Percentiles rank a stretch among this genome's conserved stretches.
Conservation (phyloP, 1,139 yeast genomes). For the Protomyces inundatus region DNA sequence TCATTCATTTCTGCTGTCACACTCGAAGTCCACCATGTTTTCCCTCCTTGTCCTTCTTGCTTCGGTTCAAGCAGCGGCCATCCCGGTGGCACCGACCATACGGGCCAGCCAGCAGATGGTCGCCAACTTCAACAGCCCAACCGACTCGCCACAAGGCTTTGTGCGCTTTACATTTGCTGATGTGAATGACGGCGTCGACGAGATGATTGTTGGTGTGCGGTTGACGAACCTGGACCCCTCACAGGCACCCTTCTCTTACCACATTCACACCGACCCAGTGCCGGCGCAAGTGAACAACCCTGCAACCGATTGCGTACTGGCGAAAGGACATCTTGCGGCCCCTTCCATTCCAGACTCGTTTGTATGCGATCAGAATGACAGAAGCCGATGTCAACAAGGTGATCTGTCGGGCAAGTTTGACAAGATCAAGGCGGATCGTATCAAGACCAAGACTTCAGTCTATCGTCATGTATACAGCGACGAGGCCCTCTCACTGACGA, state of each 20-base stretch:
- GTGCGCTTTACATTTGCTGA: not conserved
- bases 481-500: not conserved
- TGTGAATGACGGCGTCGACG: not conserved
- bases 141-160: not conserved
- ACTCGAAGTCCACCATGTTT: not conserved
- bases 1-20: no score
- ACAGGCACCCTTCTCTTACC: constrained; percentile 5
- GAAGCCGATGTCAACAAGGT: constrained; percentile 7
- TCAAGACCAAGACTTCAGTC: constrained; percentile 1
- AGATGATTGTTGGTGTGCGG: constrained; percentile 1
- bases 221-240: constrained; percentile 3
- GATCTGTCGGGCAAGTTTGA: constrained; percentile 14
- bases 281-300: constrained; percentile 4
- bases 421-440: not conserved
- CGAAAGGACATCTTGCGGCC: constrained; percentile 14
- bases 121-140: not conserved
- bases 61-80: not conserved
- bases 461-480: constrained; percentile 13
- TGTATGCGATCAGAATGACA: constrained; percentile 1
- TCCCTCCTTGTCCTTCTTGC: not conserved
- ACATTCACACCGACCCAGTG: constrained; percentile 8
- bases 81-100: not conserved
- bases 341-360: not conserved
- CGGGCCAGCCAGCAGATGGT: not conserved
- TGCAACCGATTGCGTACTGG: not conserved